Percentiles rank a stretch among this genome's conserved stretches.
These are phyloP conservation scores for Strobilomyces echinocephalus DNA, from an alignment of 768 basidiomycete genomes.

Conservation along the genomic window DNA sequence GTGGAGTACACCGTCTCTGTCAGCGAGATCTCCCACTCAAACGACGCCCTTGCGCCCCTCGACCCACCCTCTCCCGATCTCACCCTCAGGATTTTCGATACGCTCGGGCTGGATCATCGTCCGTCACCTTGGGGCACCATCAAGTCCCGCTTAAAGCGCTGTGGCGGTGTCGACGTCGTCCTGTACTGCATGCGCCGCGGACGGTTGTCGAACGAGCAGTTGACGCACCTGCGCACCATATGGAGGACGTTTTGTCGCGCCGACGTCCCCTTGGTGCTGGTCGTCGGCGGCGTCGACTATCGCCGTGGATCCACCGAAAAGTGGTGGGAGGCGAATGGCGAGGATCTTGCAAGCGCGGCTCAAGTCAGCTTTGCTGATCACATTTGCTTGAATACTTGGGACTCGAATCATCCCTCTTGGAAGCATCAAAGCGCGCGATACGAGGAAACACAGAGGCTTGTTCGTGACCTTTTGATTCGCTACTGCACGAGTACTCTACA, in stretches of 20 bases:
- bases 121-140: conserved; percentile 14
- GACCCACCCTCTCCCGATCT: neutral
- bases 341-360: neutral
- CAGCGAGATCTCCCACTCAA: neutral
- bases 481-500: conserved; percentile 4
- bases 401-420: conserved; percentile 18
- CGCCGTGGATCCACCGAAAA: conserved; percentile 13
- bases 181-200: conserved; percentile 36
- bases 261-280: conserved; percentile 15
- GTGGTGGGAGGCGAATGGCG: conserved; percentile 20
- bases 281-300: conserved; percentile 13
- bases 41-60: neutral
- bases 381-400: conserved; percentile 15
- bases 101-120: conserved; percentile 16
- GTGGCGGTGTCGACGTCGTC: conserved; percentile 25
- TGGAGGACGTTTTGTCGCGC: conserved; percentile 12
- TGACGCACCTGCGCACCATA: conserved; percentile 32
- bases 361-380: conserved; percentile 17
- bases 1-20: conserved; percentile 11
- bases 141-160: conserved; percentile 9
- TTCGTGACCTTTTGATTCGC: conserved; percentile 13
- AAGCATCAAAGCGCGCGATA: conserved; percentile 11
- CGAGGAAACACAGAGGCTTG: conserved; percentile 13
- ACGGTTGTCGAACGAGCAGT: conserved; percentile 28
- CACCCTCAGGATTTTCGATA: conserved; percentile 15